Percentiles rank a stretch among this genome's conserved stretches.
phyloP scores from a whole-genome alignment of 345 rosid genomes.

The Lepidium sativum region DNA sequence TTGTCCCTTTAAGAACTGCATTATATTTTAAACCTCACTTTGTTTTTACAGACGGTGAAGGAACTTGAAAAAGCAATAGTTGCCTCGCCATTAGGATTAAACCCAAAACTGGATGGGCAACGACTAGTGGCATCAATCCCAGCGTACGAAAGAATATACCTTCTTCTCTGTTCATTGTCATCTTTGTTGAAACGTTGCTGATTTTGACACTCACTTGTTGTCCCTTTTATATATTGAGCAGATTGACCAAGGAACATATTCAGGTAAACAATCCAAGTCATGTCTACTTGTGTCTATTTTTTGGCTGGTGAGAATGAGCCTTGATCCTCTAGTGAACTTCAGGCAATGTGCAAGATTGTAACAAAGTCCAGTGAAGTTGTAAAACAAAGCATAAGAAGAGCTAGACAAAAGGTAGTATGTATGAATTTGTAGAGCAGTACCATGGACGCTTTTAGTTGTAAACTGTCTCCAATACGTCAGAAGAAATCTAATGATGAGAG shows the following conservation, averaged over 20 bases:
- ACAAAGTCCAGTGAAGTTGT: constrained; percentile 82
- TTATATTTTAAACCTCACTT: neutral
- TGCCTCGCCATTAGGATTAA: constrained; percentile 82
- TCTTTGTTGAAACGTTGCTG: neutral
- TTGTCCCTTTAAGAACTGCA: neutral
- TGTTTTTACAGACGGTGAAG: constrained; percentile 56
- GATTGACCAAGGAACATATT: constrained; percentile 91
- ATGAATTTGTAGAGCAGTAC: neutral
- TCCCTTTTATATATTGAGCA: constrained; percentile 23
- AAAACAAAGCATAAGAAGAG: constrained; percentile 86
- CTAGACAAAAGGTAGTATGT: constrained; percentile 65
- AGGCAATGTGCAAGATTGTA: constrained; percentile 91
- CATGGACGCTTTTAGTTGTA: neutral
- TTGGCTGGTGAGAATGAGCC: neutral
- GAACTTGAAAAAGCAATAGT: constrained; percentile 78
- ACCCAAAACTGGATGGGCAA: constrained; percentile 75
- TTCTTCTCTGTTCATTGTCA: constrained; percentile 3
- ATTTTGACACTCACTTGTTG: constrained; percentile 11
- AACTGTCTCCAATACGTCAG: neutral
- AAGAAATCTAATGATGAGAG: neutral
- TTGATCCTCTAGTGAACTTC: constrained; percentile 1
- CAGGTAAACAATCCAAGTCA: constrained; percentile 38
- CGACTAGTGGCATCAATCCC: constrained; percentile 81
- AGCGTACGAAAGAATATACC: constrained; percentile 36
- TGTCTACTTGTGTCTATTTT: neutral